Conservation (phyloP, 345 rosid genomes). For the Gossypium sturtianum region DNA sequence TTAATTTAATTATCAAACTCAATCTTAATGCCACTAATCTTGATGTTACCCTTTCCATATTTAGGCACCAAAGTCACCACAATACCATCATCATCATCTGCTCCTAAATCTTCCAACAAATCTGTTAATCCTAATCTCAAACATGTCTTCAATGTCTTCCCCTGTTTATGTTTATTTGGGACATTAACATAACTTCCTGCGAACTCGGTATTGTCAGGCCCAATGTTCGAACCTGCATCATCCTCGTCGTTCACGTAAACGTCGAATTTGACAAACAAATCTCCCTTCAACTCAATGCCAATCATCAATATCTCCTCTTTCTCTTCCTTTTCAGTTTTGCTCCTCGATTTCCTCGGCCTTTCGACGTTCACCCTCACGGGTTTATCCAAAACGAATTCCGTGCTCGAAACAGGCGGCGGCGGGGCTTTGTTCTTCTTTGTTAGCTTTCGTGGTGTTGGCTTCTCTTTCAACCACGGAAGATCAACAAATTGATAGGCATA, state of each 20-base stretch:
- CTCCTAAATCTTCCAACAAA: conserved; percentile 45
- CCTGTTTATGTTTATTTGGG: conserved; percentile 39
- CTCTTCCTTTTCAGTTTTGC: conserved; percentile 47
- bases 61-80: conserved; percentile 44
- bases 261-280: conserved; percentile 36
- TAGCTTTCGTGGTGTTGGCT: conserved; percentile 33
- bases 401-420: not conserved
- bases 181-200: conserved; percentile 58
- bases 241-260: conserved; percentile 50
- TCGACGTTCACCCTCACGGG: conserved; percentile 24
- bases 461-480: conserved; percentile 45
- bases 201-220: conserved; percentile 41
- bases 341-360: conserved; percentile 44
- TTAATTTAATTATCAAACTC: conserved; percentile 1
- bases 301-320: conserved; percentile 47
- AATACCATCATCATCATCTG: conserved; percentile 44
- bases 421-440: too few relatives aligned
- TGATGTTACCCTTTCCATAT: conserved; percentile 20
- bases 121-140: conserved; percentile 41
- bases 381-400: conserved; percentile 26
- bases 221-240: not conserved
- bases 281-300: conserved; percentile 35
- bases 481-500: conserved; percentile 45
- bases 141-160: conserved; percentile 33
- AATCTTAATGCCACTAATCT: conserved; percentile 35